Conservation (phyloP, 306 rosid species). For the Begonia peltatifolia region DNA sequence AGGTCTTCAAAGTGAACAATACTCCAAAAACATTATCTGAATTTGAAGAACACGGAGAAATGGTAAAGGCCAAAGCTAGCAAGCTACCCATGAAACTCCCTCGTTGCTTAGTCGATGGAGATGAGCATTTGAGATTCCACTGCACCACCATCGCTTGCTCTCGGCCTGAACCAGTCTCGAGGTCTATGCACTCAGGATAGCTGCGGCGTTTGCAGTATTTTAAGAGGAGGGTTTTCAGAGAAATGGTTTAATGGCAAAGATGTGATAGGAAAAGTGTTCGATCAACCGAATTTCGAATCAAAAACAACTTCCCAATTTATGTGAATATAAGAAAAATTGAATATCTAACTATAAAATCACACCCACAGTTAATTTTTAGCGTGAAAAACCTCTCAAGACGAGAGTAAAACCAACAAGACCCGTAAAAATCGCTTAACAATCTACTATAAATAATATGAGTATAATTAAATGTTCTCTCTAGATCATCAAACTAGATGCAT, state of each 20-base stretch:
- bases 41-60: slow-evolving; percentile 50
- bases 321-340: no score
- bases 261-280: no score
- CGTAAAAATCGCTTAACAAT: no score
- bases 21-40: slow-evolving; percentile 17
- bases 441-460: no score
- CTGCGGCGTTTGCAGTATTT: slow-evolving; percentile 43
- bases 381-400: no score
- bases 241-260: slow-evolving; percentile 15
- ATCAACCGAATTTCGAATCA: no score
- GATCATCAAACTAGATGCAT: no score
- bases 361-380: no score
- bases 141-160: slow-evolving; percentile 46
- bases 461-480: no score
- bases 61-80: slow-evolving; percentile 29
- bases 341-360: no score
- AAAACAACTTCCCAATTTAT: no score
- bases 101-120: slow-evolving; percentile 56
- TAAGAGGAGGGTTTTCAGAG: slow-evolving; percentile 31
- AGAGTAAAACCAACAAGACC: no score
- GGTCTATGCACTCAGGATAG: slow-evolving; percentile 20
- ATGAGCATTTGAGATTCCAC: slow-evolving; percentile 54
- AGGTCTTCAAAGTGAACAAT: slow-evolving; percentile 37
- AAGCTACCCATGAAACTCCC: slow-evolving; percentile 22
- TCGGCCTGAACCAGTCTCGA: slow-evolving; percentile 21